Conservation (phyloP, 176 grass and related monocot genomes). For the Saccharum spontaneum region DNA sequence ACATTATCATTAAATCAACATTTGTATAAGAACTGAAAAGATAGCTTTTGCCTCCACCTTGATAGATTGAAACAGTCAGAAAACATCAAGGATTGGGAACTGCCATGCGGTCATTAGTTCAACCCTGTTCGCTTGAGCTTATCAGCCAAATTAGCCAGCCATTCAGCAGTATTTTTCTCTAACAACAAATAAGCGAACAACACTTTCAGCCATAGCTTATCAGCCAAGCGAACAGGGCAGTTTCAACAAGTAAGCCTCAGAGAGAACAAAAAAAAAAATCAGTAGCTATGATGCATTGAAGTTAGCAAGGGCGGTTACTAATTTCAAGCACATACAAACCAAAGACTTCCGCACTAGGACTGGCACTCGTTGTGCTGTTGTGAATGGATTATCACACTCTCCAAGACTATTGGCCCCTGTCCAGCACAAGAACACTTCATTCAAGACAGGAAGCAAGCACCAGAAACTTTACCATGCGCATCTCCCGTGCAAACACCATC, state of each 20-base stretch:
- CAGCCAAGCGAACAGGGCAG: no score
- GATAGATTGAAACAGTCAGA: background rate
- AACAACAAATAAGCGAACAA: no score
- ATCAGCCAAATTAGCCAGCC: no score
- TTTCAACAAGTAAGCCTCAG: background rate
- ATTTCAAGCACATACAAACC: background rate
- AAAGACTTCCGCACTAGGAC: background rate
- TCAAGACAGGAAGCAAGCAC: conserved; percentile 1
- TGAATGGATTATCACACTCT: background rate
- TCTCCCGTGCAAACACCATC: background rate
- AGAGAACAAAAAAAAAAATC: no score
- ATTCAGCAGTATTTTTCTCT: no score
- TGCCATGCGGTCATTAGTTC: background rate
- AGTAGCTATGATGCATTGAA: background rate
- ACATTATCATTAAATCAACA: conserved; percentile 9
- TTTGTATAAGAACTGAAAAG: background rate
- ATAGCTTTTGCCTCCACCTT: background rate
- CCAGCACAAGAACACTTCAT: conserved; percentile 4
- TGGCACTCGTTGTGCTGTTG: background rate
- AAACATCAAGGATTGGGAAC: background rate
- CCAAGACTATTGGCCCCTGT: background rate
- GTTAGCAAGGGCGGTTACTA: background rate
- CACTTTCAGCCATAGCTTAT: no score
- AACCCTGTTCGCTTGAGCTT: background rate
- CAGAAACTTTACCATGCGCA: background rate